Conservation (phyloP, 257 asterid species). For the Solanum dulcamara region DNA sequence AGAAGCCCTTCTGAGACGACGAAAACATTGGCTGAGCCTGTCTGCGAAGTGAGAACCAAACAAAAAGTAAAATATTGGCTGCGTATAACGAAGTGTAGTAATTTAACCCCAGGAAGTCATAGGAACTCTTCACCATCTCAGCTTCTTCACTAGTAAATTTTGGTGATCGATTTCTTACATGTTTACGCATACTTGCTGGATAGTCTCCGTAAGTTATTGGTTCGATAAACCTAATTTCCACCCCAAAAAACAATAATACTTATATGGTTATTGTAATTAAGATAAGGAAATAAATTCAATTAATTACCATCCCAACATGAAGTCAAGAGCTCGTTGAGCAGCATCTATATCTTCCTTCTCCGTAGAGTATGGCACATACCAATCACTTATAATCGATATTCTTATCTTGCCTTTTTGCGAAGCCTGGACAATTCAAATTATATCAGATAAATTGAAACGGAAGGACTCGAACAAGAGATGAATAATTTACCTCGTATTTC, state of each 20-base stretch:
- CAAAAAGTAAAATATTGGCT: not conserved
- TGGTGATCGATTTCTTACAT: not conserved
- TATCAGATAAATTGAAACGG: not conserved
- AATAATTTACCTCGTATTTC: not conserved
- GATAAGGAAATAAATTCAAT: not conserved
- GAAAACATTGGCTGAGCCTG: not conserved
- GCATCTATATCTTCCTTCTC: not conserved
- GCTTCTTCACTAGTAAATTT: not conserved
- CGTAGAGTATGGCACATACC: not conserved
- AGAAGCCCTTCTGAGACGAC: not conserved
- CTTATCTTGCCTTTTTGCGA: not conserved
- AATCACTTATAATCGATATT: not conserved
- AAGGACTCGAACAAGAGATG: not conserved
- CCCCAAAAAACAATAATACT: not conserved
- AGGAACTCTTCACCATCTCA: not conserved
- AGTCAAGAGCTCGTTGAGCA: conserved; percentile 4
- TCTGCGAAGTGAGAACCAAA: not conserved
- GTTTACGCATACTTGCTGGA: not conserved
- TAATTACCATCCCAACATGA: conserved; percentile 21
- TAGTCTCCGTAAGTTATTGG: not conserved
- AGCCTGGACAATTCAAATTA: not conserved
- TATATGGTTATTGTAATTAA: not conserved
- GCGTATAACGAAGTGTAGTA: not conserved
- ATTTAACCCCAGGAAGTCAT: not conserved
- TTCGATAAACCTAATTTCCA: not conserved